Percentiles rank a stretch among this genome's conserved stretches.
Evolutionary conservation across 441 rosid species (phyloP).

Genomic region (Syzygium syzygioides): DNA sequence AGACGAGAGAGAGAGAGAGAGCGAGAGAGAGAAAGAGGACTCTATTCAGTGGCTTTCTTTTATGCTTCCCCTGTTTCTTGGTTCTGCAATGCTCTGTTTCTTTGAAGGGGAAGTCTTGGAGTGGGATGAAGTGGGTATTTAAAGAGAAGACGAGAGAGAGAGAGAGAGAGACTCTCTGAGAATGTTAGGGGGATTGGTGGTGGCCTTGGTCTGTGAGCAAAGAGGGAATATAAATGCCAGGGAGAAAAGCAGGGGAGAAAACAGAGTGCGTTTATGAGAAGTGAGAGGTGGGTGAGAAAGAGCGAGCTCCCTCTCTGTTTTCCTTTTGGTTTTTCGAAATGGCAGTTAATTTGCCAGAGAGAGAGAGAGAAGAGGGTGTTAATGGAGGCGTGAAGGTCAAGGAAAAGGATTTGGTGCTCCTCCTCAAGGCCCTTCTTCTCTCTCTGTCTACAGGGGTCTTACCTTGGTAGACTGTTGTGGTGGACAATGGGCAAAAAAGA

Average conservation of each 20-base stretch:
- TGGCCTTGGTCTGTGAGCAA: background rate
- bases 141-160: background rate
- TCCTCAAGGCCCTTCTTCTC: constrained; percentile 24
- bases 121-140: background rate
- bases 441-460: background rate
- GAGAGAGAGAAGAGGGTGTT: background rate
- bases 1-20: background rate
- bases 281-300: constrained; percentile 12
- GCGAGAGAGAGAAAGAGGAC: background rate
- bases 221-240: background rate
- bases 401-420: constrained; percentile 24
- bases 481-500: background rate
- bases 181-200: background rate
- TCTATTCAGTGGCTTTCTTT: background rate
- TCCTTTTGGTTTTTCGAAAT: background rate
- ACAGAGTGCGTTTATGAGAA: constrained; percentile 22
- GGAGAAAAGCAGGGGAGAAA: background rate
- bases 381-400: constrained; percentile 45
- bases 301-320: background rate
- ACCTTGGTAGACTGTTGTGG: background rate
- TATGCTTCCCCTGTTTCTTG: background rate
- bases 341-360: background rate
- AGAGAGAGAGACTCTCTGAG: background rate
- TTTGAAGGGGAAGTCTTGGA: background rate
- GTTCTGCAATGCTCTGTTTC: background rate